A percentile compares a stretch with the other conserved stretches of the same genome.
phyloP scores from a whole-genome alignment of 2,329 filamentous ascomycete genomes.

The Diaporthe eres region DNA sequence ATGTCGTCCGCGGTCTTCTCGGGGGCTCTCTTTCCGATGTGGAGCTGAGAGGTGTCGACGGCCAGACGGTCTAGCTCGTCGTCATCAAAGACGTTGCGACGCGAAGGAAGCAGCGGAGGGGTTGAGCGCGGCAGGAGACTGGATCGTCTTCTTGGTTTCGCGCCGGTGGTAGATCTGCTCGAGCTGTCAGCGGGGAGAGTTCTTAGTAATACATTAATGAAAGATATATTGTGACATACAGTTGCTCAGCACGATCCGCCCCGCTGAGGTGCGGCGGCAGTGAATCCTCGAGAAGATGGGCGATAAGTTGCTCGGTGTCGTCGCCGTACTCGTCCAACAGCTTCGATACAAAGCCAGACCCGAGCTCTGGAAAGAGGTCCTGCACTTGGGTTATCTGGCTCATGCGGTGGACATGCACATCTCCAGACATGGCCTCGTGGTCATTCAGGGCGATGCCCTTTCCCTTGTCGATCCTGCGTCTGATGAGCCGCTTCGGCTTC shows the following conservation, averaged over 20 bases:
- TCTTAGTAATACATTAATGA: constrained; percentile 23
- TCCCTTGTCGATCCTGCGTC: constrained; percentile 75
- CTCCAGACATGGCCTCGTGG: constrained; percentile 55
- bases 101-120: constrained; percentile 67
- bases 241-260: constrained; percentile 74
- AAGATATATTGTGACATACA: constrained; percentile 59
- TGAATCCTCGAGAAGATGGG: constrained; percentile 84
- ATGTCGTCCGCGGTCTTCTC: constrained; percentile 79
- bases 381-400: constrained; percentile 91
- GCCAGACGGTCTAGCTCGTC: constrained; percentile 83
- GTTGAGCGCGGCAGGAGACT: constrained; percentile 72
- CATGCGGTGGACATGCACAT: constrained; percentile 84
- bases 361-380: constrained; percentile 91
- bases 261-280: constrained; percentile 77
- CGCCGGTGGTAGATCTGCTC: constrained; percentile 43
- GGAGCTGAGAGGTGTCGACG: constrained; percentile 76
- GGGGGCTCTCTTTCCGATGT: constrained; percentile 81
- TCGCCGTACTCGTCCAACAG: constrained; percentile 85
- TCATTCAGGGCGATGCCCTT: constrained; percentile 64
- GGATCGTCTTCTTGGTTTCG: constrained; percentile 45
- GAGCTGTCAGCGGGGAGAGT: constrained; percentile 45
- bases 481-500: constrained; percentile 66
- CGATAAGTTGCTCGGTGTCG: constrained; percentile 83
- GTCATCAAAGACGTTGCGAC: constrained; percentile 83
- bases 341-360: constrained; percentile 83